phyloP scores from a whole-genome alignment of 345 rosid genomes.

The Firmiana major region DNA sequence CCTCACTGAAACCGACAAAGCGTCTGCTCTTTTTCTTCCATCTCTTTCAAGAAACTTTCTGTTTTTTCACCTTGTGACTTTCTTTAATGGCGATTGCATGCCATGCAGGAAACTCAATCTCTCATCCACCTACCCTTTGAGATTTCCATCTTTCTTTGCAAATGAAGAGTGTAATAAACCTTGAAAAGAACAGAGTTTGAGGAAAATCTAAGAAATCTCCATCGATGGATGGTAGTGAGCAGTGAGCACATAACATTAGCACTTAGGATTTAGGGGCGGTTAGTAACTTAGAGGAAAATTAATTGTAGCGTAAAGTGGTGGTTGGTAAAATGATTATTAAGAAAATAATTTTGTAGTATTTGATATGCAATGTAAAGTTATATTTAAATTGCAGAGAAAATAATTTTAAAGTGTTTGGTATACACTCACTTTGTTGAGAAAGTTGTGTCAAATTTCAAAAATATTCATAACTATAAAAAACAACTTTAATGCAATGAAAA shows the following conservation, averaged over 20 bases:
- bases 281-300: no score
- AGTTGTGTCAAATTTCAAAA: no score
- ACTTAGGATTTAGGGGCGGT: no score
- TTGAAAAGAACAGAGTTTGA: background rate
- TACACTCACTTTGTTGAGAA: no score
- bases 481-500: no score
- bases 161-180: background rate
- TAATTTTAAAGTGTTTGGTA: no score
- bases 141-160: background rate
- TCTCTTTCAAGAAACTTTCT: background rate
- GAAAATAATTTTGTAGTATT: no score
- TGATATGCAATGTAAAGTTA: no score
- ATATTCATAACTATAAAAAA: no score
- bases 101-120: background rate
- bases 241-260: background rate
- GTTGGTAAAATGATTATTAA: no score
- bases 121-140: background rate
- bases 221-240: background rate
- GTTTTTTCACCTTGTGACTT: background rate
- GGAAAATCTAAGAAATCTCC: background rate
- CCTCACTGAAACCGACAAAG: background rate
- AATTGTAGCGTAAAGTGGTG: no score
- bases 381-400: no score
- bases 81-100: background rate
- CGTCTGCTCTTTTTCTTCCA: background rate